Evolutionary conservation across 2,329 filamentous ascomycete genomes (phyloP).

Genomic region (Nemania abortiva): DNA sequence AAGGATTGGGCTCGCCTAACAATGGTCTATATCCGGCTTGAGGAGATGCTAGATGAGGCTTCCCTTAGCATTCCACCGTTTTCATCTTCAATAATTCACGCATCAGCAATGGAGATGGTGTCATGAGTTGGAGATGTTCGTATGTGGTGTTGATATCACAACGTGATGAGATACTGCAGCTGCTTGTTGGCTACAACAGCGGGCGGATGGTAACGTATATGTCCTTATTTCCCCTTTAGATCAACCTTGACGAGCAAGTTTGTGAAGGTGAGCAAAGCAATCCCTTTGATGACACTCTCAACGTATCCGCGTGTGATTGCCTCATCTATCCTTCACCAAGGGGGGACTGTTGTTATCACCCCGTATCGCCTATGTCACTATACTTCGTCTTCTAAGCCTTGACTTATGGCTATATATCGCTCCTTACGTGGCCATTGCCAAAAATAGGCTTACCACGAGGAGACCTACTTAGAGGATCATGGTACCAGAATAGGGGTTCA

Average conservation of each 20-base stretch:
- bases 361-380: slow-evolving; percentile 1
- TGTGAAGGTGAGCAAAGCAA: not conserved
- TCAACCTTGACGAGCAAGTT: not conserved
- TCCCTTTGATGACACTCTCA: not conserved
- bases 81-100: not conserved
- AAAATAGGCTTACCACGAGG: not conserved
- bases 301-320: not conserved
- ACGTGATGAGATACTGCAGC: slow-evolving; percentile 16
- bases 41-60: not conserved
- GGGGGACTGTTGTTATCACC: not conserved
- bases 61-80: not conserved
- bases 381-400: not conserved
- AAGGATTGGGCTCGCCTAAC: not conserved
- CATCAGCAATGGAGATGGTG: not conserved
- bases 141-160: not conserved
- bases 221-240: not conserved
- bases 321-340: not conserved
- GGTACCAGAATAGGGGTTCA: not conserved
- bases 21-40: not conserved
- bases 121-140: not conserved
- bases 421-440: not conserved
- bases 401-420: not conserved
- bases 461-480: not conserved
- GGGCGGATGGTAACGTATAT: not conserved
- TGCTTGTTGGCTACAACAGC: not conserved